Conservation (phyloP, 2,329 filamentous ascomycete genomes). For the Talaromyces sp. region DNA sequence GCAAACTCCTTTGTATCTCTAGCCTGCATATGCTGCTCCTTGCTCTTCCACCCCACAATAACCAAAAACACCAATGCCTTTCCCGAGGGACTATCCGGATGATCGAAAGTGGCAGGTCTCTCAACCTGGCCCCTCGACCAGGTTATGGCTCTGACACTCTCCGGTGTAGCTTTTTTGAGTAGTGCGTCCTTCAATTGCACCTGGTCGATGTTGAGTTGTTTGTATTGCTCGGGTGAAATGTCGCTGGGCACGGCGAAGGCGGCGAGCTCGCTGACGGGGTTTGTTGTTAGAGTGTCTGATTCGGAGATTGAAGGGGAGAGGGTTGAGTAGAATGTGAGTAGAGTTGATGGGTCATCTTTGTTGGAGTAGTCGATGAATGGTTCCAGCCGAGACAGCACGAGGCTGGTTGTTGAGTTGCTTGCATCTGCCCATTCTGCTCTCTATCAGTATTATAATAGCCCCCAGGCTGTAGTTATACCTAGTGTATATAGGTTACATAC, state of each 20-base stretch:
- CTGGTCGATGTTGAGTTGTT: conserved; percentile 7
- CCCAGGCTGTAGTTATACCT: not conserved
- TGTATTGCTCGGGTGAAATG: conserved; percentile 16
- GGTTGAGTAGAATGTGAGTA: conserved; percentile 26
- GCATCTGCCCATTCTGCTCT: conserved; percentile 32
- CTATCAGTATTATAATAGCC: not conserved
- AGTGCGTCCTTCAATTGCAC: conserved; percentile 22
- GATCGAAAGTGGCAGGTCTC: conserved; percentile 28
- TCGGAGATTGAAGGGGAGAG: conserved; percentile 25
- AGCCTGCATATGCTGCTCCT: conserved; percentile 46
- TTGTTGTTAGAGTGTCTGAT: conserved; percentile 27
- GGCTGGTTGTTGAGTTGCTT: conserved; percentile 22
- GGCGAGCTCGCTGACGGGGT: conserved; percentile 48
- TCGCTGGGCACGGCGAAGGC: conserved; percentile 41
- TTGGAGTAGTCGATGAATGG: conserved; percentile 22
- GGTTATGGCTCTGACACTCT: conserved; percentile 23
- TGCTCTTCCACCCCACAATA: conserved; percentile 50
- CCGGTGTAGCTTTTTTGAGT: conserved; percentile 28
- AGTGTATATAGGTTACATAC: conserved; percentile 21
- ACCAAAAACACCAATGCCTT: conserved; percentile 41
- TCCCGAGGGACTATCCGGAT: conserved; percentile 35
- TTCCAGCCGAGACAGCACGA: conserved; percentile 16
- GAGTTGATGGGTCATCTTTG: conserved; percentile 14
- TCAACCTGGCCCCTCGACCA: conserved; percentile 36
- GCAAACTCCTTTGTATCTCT: conserved; percentile 44